A percentile compares a stretch with the other conserved stretches of the same genome.
Evolutionary conservation across 2,329 filamentous ascomycete genomes (phyloP).

Genomic region (Pseudopithomyces maydicus): DNA sequence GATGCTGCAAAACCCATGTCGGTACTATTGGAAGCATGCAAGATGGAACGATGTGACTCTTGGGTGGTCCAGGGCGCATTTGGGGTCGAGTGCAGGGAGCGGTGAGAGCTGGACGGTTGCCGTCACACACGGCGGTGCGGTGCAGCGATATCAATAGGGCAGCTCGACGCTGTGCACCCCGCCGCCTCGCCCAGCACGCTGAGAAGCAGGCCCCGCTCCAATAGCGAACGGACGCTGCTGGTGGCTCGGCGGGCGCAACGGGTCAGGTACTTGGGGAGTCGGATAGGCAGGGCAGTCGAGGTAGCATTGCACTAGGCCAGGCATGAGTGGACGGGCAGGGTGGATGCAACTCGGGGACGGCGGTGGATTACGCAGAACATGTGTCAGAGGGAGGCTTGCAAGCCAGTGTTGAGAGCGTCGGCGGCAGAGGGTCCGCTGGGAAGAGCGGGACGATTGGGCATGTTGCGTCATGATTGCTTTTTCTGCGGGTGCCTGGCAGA

Average conservation of each 20-base stretch:
- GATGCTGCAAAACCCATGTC: conserved; percentile 14
- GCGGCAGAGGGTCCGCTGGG: neutral
- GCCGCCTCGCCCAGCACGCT: conserved; percentile 1
- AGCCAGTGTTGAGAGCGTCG: neutral
- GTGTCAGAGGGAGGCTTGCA: neutral
- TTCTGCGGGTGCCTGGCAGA: neutral
- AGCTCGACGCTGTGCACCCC: conserved; percentile 25
- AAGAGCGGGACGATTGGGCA: neutral
- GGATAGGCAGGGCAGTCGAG: conserved; percentile 8
- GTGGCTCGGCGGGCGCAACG: conserved; percentile 26
- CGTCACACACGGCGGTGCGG: conserved; percentile 35
- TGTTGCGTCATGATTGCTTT: conserved; percentile 2
- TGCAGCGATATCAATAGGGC: conserved; percentile 35
- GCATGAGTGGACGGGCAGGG: neutral
- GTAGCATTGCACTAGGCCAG: conserved; percentile 14
- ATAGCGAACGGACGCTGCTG: conserved; percentile 11
- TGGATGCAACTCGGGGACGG: conserved; percentile 10
- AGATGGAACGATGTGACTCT: neutral
- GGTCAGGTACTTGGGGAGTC: conserved; percentile 22
- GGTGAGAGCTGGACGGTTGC: conserved; percentile 32
- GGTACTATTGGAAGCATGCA: conserved; percentile 26
- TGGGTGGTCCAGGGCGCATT: conserved; percentile 22
- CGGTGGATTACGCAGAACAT: neutral
- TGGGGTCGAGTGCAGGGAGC: conserved; percentile 30
- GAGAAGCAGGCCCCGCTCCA: conserved; percentile 13